Evolutionary conservation across 306 rosid genomes (phyloP).

Genomic region (Acacia crassicarpa): DNA sequence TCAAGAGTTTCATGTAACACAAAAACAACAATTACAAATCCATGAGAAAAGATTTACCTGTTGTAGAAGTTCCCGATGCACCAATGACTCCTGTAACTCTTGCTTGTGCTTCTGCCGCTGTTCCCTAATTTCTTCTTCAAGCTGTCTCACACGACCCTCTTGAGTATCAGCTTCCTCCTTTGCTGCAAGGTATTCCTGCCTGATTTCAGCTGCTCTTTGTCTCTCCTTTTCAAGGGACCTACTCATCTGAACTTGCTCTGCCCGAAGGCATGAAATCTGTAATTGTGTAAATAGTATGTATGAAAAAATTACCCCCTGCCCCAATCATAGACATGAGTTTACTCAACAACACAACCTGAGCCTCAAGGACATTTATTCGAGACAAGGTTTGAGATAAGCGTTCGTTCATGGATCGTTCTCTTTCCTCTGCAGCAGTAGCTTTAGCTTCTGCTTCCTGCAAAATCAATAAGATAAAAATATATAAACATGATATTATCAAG

Average conservation of each 20-base stretch:
- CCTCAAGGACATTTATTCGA: slow-evolving; percentile 97
- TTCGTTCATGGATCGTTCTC: slow-evolving; percentile 86
- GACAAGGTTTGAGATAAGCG: slow-evolving; percentile 96
- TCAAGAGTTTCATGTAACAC: neutral
- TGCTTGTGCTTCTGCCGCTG: slow-evolving; percentile 85
- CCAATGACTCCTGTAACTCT: slow-evolving; percentile 84
- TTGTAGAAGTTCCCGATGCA: slow-evolving; percentile 83
- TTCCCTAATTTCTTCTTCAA: slow-evolving; percentile 84
- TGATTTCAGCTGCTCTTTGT: slow-evolving; percentile 97
- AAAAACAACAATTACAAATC: neutral
- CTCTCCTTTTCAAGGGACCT: slow-evolving; percentile 97
- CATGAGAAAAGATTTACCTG: slow-evolving; percentile 58
- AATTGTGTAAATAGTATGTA: slow-evolving; percentile 36
- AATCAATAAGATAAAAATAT: slow-evolving; percentile 22
- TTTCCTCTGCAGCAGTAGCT: slow-evolving; percentile 97
- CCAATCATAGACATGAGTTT: slow-evolving; percentile 27
- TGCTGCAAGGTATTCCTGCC: slow-evolving; percentile 94
- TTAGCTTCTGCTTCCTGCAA: slow-evolving; percentile 93
- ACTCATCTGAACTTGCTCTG: slow-evolving; percentile 90
- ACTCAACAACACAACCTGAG: slow-evolving; percentile 69
- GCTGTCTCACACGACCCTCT: slow-evolving; percentile 91
- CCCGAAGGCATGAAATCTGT: slow-evolving; percentile 96
- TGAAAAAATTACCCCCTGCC: neutral
- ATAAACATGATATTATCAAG: neutral
- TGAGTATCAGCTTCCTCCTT: slow-evolving; percentile 99